Evolutionary conservation across 2,329 filamentous ascomycete genomes (phyloP).

Genomic region (Fusarium algeriense): DNA sequence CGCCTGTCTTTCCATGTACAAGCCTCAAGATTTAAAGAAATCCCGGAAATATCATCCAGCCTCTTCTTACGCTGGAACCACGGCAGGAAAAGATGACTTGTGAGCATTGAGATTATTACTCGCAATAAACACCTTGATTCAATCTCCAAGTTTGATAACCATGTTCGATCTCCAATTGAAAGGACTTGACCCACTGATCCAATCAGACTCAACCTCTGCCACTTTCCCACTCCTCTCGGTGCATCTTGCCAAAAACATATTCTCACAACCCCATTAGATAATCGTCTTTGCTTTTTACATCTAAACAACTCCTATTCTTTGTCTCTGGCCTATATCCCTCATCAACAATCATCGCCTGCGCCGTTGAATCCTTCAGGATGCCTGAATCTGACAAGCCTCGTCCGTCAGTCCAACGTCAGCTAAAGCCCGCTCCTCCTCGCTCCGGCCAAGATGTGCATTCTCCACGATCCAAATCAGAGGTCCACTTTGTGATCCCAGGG

Average conservation of each 20-base stretch:
- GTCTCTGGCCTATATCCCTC: background rate
- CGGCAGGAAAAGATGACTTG: background rate
- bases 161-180: background rate
- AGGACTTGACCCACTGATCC: background rate
- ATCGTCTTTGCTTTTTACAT: background rate
- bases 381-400: constrained; percentile 26
- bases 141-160: background rate
- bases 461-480: constrained; percentile 45
- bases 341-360: background rate
- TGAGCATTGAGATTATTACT: background rate
- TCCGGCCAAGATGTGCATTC: constrained; percentile 42
- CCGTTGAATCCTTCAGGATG: constrained; percentile 25
- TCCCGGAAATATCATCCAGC: background rate
- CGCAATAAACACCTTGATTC: background rate
- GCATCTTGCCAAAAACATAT: background rate
- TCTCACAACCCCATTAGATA: background rate
- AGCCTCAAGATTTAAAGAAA: background rate
- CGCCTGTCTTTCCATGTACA: background rate
- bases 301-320: background rate
- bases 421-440: constrained; percentile 46
- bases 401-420: constrained; percentile 35
- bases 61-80: background rate
- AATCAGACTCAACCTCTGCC: background rate
- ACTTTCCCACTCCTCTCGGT: background rate
- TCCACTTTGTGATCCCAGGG: constrained; percentile 49